Conservation (phyloP, 306 rosid genomes). For the Fagus crenata region DNA sequence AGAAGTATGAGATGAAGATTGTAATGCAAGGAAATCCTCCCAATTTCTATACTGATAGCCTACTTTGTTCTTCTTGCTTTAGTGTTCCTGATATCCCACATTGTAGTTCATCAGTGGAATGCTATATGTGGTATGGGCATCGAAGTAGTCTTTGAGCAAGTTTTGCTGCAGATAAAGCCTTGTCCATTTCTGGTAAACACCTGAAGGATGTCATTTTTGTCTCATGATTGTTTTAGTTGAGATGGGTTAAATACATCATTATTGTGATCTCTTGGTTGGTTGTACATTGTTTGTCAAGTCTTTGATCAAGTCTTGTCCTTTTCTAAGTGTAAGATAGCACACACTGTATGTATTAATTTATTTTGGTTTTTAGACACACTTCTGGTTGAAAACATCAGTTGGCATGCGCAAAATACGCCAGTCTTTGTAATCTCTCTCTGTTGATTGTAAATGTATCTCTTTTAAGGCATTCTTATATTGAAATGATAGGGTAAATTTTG, state of each 20-base stretch:
- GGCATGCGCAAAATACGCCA: not conserved
- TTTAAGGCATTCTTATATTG: not conserved
- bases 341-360: too few species aligned
- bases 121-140: not conserved
- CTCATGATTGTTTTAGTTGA: not conserved
- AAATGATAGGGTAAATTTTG: not conserved
- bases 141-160: not conserved
- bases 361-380: not conserved
- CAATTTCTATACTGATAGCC: not conserved
- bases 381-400: not conserved
- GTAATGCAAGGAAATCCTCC: not conserved
- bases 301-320: not conserved
- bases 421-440: not conserved
- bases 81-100: not conserved
- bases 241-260: not conserved
- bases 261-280: not conserved
- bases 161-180: not conserved
- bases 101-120: not conserved
- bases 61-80: not conserved
- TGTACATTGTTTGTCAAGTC: not conserved
- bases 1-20: slow-evolving; percentile 15
- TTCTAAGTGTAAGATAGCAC: not conserved
- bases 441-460: not conserved
- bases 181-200: not conserved
- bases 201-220: not conserved